Base-by-base conservation (phyloP, 192 early-diverging fungal genomes). In the Coemansia furcata region DNA sequence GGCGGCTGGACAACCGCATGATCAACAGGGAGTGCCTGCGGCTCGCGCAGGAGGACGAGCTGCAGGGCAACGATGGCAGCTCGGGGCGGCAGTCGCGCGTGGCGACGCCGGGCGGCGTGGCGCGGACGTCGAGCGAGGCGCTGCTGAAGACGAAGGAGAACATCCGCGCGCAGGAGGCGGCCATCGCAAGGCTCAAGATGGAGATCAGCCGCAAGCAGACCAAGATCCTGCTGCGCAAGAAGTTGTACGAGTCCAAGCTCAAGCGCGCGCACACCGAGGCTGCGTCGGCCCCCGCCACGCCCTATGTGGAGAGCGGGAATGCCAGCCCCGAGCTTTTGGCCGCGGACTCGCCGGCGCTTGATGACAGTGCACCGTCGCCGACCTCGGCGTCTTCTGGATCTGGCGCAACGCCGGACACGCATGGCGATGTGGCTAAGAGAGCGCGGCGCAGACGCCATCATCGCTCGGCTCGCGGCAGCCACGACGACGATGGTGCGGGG, bases 121-220 rank as follows among this genome's bases (percentile, higher is more conserved):
- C 26, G 10, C 38, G 11, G n/a, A 3, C 30, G 3, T 12, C 64
- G 1, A 69, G 54, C 29, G 64, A 54, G n/a, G 65, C 50, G 21
- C n/a, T 78, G 59, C 26, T 54, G 12, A 67, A 63, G 42, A 44
- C 76, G 10, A 69, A 78, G 61, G 43, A 58, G 58, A 44, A 43
- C 12, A 33, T 78, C 17, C 63, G 55, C 60, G 68, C 64, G 12
- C 63, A 78, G 30, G 76, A 78, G 61, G 61, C 68, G 30, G 76
- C 71, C 36, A 78, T 78, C 23, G 76, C 76, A 4, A 59, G 64
- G 38, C 70, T 78, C 17, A 73, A 67, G 61, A 67, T 70, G 23
- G 63, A 78, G 49, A 78, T 78, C 57, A 73, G 64, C 26, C 76
- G 67, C 17, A 68, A 62, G 36, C 71, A 78, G 65, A 62, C 71